A percentile compares a stretch with the other conserved stretches of the same genome.
phyloP scores from a whole-genome alignment of 345 rosid species.

The Corchorus olitorius region DNA sequence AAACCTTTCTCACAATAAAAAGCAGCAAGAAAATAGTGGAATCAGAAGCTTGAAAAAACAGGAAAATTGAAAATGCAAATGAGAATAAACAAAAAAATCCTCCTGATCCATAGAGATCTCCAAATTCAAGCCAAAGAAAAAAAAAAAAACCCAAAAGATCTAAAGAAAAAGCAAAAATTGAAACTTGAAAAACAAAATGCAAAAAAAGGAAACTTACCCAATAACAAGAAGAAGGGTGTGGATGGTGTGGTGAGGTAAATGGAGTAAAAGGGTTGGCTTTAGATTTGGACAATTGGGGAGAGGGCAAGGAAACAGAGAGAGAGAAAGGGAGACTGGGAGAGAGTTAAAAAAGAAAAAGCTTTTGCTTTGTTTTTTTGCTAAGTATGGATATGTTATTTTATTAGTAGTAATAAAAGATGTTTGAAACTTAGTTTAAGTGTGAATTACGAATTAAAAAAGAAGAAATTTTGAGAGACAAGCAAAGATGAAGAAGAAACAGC shows the following conservation, averaged over 20 bases:
- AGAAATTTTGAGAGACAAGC: not conserved
- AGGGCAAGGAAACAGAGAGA: not conserved
- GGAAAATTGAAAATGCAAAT: not conserved
- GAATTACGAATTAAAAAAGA: not conserved
- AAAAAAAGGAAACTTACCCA: conserved; percentile 27
- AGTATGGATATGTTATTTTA: conserved; percentile 24
- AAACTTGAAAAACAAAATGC: conserved; percentile 8
- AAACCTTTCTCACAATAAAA: not conserved
- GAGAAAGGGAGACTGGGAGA: not conserved
- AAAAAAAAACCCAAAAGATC: conserved; percentile 8
- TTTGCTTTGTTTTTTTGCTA: conserved; percentile 4
- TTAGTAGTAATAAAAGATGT: not conserved
- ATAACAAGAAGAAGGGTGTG: not conserved
- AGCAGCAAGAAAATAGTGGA: not conserved
- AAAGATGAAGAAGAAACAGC: conserved; percentile 13
- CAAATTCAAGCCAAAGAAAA: conserved; percentile 11
- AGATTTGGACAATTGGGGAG: conserved; percentile 26
- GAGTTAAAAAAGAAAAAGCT: conserved; percentile 11
- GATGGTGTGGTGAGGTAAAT: not conserved
- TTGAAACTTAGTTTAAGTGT: not conserved
- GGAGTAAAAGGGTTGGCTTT: conserved; percentile 16
- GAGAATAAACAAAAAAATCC: not conserved
- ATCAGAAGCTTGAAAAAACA: not conserved
- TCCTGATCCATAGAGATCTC: conserved; percentile 40
- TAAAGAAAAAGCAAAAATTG: conserved; percentile 15